Evolutionary conservation across 192 early-diverging fungal genomes (phyloP).

Genomic region (Coemansia sp.): DNA sequence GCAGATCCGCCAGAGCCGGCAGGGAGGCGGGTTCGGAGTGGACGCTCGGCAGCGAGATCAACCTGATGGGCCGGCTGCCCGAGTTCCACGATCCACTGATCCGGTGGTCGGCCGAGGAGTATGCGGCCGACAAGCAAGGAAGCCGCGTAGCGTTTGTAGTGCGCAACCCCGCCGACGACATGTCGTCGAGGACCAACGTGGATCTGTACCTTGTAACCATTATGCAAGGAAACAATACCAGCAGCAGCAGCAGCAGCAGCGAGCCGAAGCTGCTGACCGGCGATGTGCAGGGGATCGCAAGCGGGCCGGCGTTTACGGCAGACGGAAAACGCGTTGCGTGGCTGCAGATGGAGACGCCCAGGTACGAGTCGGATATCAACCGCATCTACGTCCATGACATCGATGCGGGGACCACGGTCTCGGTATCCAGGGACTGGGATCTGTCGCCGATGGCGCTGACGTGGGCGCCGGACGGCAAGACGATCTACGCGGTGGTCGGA

Average conservation of each 20-base stretch:
- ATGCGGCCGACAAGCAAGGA: constrained; percentile 64
- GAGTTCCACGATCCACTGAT: constrained; percentile 27
- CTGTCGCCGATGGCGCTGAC: constrained; percentile 56
- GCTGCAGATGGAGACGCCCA: constrained; percentile 68
- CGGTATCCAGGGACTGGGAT: constrained; percentile 49
- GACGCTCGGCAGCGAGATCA: constrained; percentile 31
- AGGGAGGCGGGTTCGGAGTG: constrained; percentile 17
- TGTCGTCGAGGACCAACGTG: constrained; percentile 67
- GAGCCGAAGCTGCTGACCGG: constrained; percentile 45
- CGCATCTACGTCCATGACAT: constrained; percentile 58
- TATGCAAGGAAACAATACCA: no score
- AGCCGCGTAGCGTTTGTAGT: constrained; percentile 62
- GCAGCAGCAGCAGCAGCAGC: background rate
- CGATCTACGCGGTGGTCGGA: constrained; percentile 60
- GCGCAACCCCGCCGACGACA: constrained; percentile 56
- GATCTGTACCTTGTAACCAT: constrained; percentile 57
- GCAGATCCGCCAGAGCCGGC: constrained; percentile 43
- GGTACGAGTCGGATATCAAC: constrained; percentile 75
- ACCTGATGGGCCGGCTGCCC: constrained; percentile 16
- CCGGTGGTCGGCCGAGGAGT: constrained; percentile 56
- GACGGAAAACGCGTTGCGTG: constrained; percentile 67
- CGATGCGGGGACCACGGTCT: background rate
- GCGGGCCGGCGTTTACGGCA: constrained; percentile 59
- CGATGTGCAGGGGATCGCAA: constrained; percentile 56
- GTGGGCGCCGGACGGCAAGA: constrained; percentile 59